Evolutionary conservation across 2,329 filamentous ascomycete species (phyloP).

Genomic region (Orbilia blumenaviensis): DNA sequence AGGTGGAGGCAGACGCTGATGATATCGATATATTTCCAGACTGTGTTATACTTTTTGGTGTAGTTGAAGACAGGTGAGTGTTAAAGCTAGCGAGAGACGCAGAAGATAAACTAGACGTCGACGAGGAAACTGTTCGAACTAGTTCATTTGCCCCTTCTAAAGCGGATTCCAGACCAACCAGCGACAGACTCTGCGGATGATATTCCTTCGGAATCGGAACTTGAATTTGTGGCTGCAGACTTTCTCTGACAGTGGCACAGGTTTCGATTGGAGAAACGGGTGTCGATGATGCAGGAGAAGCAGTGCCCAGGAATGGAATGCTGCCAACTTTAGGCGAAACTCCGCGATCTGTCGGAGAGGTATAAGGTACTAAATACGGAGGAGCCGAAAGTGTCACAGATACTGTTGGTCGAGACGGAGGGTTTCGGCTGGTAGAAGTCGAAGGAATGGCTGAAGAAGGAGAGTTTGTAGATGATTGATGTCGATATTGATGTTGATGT

Average conservation of each 20-base stretch:
- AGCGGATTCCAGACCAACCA: background rate
- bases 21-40: background rate
- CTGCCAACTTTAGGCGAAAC: background rate
- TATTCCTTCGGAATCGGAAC: slow-evolving; percentile 42
- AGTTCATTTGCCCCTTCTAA: slow-evolving; percentile 21
- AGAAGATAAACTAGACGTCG: slow-evolving; percentile 30
- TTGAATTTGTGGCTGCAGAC: slow-evolving; percentile 41
- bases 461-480: background rate
- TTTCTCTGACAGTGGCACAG: slow-evolving; percentile 8
- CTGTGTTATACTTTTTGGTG: slow-evolving; percentile 28
- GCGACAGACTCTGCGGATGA: slow-evolving; percentile 19
- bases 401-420: slow-evolving; percentile 28
- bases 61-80: background rate
- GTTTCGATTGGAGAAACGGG: slow-evolving; percentile 42
- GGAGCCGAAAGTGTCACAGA: slow-evolving; percentile 24
- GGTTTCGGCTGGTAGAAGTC: background rate
- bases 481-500: background rate
- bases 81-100: slow-evolving; percentile 21
- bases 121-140: slow-evolving; percentile 34
- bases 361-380: slow-evolving; percentile 18
- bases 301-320: slow-evolving; percentile 24
- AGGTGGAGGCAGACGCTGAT: slow-evolving; percentile 2
- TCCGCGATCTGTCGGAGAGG: slow-evolving; percentile 26
- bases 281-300: slow-evolving; percentile 34
- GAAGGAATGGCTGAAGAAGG: background rate